These are phyloP conservation scores for Euphorbia pulcherrima DNA, from an alignment of 345 rosid species.

Conservation along the genomic window DNA sequence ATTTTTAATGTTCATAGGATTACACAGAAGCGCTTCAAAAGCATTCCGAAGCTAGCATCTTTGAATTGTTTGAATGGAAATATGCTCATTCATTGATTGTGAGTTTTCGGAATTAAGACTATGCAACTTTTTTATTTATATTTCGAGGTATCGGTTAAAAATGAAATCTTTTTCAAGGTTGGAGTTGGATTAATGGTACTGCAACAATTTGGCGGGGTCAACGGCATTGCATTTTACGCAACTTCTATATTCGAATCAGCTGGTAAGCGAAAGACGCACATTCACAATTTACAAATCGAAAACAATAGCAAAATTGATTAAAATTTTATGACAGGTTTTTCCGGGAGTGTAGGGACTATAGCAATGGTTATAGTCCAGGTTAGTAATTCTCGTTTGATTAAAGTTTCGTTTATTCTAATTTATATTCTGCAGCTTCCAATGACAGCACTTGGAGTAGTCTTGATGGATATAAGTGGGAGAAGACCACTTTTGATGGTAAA, in stretches of 20 bases:
- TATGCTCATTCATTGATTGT: conserved; percentile 42
- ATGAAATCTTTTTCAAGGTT: conserved; percentile 32
- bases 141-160: neutral
- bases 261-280: conserved; percentile 23
- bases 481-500: conserved; percentile 71
- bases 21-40: conserved; percentile 31
- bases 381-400: neutral
- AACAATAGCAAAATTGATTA: conserved; percentile 1
- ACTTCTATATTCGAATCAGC: conserved; percentile 39
- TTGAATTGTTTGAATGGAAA: conserved; percentile 38
- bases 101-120: conserved; percentile 13
- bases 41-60: conserved; percentile 32
- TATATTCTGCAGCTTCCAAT: conserved; percentile 54
- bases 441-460: conserved; percentile 56
- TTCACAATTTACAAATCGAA: neutral
- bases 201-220: conserved; percentile 80
- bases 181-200: conserved; percentile 73
- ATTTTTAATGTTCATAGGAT: conserved; percentile 22
- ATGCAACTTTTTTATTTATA: neutral
- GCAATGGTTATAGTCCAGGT: conserved; percentile 81
- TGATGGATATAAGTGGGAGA: conserved; percentile 75
- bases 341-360: conserved; percentile 61
- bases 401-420: neutral
- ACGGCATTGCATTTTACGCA: conserved; percentile 37
- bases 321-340: conserved; percentile 47